Conservation (phyloP, 2,329 filamentous ascomycete genomes). For the Mollisiaceae sp. region DNA sequence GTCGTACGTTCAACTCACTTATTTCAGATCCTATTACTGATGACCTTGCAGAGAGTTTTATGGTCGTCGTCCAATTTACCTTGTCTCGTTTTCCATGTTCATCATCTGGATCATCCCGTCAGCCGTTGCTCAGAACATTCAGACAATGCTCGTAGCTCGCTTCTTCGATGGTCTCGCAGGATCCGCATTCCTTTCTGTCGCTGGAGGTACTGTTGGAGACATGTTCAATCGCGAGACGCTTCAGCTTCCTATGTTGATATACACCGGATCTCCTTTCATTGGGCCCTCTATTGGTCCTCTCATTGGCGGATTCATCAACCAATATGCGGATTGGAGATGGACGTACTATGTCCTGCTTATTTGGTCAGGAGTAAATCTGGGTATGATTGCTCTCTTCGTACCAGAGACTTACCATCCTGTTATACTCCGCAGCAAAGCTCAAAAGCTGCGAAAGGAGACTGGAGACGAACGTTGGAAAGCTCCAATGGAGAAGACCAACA, state of each 20-base stretch:
- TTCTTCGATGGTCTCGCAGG: conserved; percentile 80
- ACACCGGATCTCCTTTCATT: conserved; percentile 68
- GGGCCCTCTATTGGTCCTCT: conserved; percentile 65
- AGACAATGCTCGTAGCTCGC: conserved; percentile 76
- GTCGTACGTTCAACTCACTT: conserved; percentile 47
- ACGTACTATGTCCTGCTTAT: conserved; percentile 86
- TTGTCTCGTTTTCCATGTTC: conserved; percentile 75
- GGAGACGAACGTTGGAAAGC: conserved; percentile 79
- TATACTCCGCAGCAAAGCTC: conserved; percentile 74
- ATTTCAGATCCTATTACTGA: conserved; percentile 13
- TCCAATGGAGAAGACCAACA: conserved; percentile 74
- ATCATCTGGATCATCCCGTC: conserved; percentile 81
- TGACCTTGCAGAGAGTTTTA: conserved; percentile 63
- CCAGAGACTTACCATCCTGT: conserved; percentile 89
- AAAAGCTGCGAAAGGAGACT: conserved; percentile 71
- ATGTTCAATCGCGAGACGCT: conserved; percentile 73
- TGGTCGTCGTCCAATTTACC: conserved; percentile 80
- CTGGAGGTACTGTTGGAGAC: conserved; percentile 85
- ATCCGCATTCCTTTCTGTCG: conserved; percentile 72
- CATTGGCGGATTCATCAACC: conserved; percentile 82
- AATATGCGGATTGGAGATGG: conserved; percentile 77
- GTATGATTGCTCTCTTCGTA: conserved; percentile 71
- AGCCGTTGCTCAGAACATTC: conserved; percentile 80
- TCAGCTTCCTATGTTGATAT: conserved; percentile 83
- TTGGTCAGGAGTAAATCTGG: conserved; percentile 71